Conservation (phyloP, 768 basidiomycete genomes). For the Calocera cornea region DNA sequence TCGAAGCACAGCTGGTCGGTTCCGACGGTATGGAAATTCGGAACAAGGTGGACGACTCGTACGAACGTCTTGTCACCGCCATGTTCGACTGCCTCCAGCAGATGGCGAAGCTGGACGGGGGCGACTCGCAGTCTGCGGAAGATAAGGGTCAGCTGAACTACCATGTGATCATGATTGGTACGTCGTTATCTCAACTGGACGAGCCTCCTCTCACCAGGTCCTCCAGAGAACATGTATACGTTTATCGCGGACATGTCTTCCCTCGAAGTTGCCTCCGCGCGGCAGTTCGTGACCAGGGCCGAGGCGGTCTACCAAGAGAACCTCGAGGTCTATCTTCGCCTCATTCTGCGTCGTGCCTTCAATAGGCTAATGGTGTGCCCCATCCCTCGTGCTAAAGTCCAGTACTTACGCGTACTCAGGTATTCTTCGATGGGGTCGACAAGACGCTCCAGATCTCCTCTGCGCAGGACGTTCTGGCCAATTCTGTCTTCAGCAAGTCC, state of each 20-base stretch:
- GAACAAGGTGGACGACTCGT: conserved; percentile 59
- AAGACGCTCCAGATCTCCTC: conserved; percentile 70
- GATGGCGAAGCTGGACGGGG: conserved; percentile 89
- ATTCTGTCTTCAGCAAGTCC: conserved; percentile 58
- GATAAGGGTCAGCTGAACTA: conserved; percentile 96
- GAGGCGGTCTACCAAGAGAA: conserved; percentile 84
- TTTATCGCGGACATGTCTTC: conserved; percentile 72
- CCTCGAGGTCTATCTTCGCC: conserved; percentile 68
- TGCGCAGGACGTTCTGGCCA: conserved; percentile 60
- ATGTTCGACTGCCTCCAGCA: conserved; percentile 92
- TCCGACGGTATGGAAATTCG: conserved; percentile 68
- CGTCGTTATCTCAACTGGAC: conserved; percentile 19
- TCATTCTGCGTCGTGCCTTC: conserved; percentile 76
- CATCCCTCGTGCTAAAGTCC: neutral
- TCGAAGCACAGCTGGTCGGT: conserved; percentile 73
- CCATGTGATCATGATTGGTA: conserved; percentile 88
- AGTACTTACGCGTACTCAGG: conserved; percentile 35
- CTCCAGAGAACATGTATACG: conserved; percentile 87
- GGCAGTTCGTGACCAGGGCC: conserved; percentile 53
- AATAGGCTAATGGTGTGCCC: conserved; percentile 65
- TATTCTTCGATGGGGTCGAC: conserved; percentile 88
- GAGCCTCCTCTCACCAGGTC: conserved; percentile 5
- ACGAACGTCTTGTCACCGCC: conserved; percentile 73
- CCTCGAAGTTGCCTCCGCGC: conserved; percentile 50
- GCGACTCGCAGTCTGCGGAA: conserved; percentile 45